These are phyloP conservation scores for Trametes cubensis DNA, from an alignment of 768 basidiomycete species.

Conservation along the genomic window DNA sequence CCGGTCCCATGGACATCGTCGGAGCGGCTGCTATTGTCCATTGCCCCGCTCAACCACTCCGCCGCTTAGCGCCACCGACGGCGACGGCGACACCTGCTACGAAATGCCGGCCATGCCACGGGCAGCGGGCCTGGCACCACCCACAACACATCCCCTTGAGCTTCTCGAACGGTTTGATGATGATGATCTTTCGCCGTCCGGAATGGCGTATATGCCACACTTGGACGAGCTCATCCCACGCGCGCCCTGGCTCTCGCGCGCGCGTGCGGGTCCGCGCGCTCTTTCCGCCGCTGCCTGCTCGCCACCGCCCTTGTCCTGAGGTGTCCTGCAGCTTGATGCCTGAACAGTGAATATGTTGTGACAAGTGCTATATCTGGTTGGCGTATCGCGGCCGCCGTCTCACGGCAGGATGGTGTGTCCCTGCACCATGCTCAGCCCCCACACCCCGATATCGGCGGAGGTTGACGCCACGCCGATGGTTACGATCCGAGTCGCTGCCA, in stretches of 20 bases:
- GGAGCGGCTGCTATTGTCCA: no score
- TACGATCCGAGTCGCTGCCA: neutral
- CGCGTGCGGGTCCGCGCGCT: neutral
- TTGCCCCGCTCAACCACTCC: no score
- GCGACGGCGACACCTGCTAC: no score
- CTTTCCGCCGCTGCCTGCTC: neutral
- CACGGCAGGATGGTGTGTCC: neutral
- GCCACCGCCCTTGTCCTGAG: no score
- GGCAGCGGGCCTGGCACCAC: neutral
- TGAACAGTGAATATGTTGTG: no score
- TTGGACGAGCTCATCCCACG: neutral
- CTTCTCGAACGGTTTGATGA: conserved; percentile 1
- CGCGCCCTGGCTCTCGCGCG: neutral
- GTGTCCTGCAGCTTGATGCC: no score
- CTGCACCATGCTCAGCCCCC: neutral
- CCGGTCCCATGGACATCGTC: no score
- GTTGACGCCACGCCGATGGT: neutral
- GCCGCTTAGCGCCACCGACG: no score
- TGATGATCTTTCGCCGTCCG: neutral
- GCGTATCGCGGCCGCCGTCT: neutral
- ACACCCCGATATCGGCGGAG: conserved; percentile 11
- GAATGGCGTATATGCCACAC: neutral
- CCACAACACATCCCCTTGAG: neutral
- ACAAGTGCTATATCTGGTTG: no score
- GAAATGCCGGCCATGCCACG: neutral